phyloP scores from a whole-genome alignment of 345 rosid species.

The Raphanus raphanistrum region DNA sequence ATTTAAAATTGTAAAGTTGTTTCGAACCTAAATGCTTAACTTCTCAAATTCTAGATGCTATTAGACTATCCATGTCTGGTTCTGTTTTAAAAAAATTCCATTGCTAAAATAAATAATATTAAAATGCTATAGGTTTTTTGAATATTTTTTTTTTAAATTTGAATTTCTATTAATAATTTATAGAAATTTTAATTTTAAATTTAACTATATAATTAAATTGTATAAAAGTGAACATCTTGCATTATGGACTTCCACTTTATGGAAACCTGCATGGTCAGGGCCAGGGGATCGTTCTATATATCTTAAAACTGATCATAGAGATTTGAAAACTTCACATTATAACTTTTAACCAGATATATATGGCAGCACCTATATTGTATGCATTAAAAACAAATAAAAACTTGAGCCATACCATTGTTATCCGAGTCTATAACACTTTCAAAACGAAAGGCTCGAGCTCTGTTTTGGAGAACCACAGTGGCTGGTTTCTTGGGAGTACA shows the following conservation, averaged over 20 bases:
- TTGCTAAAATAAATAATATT: too few relatives aligned
- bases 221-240: not conserved
- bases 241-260: not conserved
- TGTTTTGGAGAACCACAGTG: slow-evolving; percentile 1
- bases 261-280: not conserved
- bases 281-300: slow-evolving; percentile 1
- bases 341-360: not conserved
- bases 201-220: too few relatives aligned
- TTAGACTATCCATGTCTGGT: too few relatives aligned
- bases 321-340: not conserved
- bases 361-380: not conserved
- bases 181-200: too few relatives aligned
- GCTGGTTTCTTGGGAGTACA: not conserved
- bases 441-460: not conserved
- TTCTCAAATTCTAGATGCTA: too few relatives aligned
- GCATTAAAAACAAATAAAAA: not conserved
- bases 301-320: not conserved
- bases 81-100: too few relatives aligned
- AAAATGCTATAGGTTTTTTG: too few relatives aligned
- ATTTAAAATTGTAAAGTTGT: too few relatives aligned
- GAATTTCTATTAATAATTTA: too few relatives aligned
- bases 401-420: not conserved
- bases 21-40: too few relatives aligned
- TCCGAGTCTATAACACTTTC: not conserved
- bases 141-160: too few relatives aligned